phyloP scores from a whole-genome alignment of 78 protist genomes.

The Abeoforma whisleri region DNA sequence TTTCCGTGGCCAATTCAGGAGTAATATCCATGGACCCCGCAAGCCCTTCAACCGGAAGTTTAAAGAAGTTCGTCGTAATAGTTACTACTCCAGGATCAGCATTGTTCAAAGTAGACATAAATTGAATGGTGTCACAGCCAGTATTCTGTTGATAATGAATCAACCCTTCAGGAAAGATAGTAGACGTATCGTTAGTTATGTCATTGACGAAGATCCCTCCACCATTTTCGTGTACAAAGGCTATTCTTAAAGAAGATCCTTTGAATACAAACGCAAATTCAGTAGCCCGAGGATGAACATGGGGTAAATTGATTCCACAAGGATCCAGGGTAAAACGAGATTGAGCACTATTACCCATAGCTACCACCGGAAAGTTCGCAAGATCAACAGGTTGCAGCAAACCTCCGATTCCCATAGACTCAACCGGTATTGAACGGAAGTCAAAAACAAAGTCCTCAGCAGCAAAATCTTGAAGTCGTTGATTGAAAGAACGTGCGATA shows the following conservation, averaged over 20 bases:
- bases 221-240: slow-evolving; percentile 15
- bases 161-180: not conserved
- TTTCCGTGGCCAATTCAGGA: too few relatives aligned
- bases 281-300: slow-evolving; percentile 16
- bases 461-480: too few relatives aligned
- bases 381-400: not conserved
- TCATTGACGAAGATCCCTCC: slow-evolving; percentile 8
- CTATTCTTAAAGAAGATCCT: not conserved
- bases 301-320: slow-evolving; percentile 7
- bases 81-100: slow-evolving; percentile 20
- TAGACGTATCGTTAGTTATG: not conserved
- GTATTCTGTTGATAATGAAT: slow-evolving; percentile 1
- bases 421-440: too few relatives aligned
- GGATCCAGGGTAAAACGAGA: slow-evolving; percentile 14
- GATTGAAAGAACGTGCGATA: too few relatives aligned
- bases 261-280: not conserved
- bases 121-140: not conserved
- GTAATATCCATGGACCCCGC: too few relatives aligned
- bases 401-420: not conserved
- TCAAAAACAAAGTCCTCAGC: too few relatives aligned
- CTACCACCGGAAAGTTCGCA: not conserved
- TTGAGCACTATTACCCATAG: slow-evolving; percentile 4
- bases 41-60: too few relatives aligned
- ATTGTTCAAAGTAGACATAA: not conserved
- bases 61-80: too few relatives aligned